Conservation (phyloP, 305 asterid genomes). For the Fraxinus sp. region DNA sequence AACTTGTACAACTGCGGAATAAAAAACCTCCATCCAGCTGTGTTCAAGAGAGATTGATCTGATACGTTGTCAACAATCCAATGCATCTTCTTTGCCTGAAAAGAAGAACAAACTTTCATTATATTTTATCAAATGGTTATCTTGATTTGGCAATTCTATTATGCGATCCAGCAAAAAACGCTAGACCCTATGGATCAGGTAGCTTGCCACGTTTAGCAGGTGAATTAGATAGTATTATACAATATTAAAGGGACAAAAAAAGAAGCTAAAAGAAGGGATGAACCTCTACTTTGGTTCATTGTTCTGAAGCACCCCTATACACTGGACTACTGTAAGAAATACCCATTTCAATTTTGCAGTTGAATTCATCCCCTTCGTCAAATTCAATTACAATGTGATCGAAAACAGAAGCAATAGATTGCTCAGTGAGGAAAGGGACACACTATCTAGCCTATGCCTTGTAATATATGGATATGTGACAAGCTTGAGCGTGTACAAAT, state of each 20-base stretch:
- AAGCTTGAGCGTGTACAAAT: background rate
- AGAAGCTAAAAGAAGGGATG: background rate
- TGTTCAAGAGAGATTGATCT: conserved; percentile 70
- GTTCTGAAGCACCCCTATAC: background rate
- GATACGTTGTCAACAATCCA: conserved; percentile 73
- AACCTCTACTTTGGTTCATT: background rate
- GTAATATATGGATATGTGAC: background rate
- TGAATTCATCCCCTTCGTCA: background rate
- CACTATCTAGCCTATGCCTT: background rate
- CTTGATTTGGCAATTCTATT: conserved; percentile 11
- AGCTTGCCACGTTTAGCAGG: background rate
- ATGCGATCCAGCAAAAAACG: conserved; percentile 17
- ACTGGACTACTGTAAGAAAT: background rate
- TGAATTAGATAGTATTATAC: background rate
- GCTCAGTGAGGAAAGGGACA: background rate
- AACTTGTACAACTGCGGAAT: conserved; percentile 78
- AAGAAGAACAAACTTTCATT: conserved; percentile 21
- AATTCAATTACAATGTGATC: background rate
- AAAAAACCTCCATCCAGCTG: conserved; percentile 80
- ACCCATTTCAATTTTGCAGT: background rate
- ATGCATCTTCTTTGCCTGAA: conserved; percentile 73
- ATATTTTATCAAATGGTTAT: conserved; percentile 9
- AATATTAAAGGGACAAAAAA: background rate
- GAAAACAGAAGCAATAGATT: background rate
- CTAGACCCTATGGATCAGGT: background rate